phyloP scores from a whole-genome alignment of 176 grass and related monocot species.

The Triticum dicoccoides region DNA sequence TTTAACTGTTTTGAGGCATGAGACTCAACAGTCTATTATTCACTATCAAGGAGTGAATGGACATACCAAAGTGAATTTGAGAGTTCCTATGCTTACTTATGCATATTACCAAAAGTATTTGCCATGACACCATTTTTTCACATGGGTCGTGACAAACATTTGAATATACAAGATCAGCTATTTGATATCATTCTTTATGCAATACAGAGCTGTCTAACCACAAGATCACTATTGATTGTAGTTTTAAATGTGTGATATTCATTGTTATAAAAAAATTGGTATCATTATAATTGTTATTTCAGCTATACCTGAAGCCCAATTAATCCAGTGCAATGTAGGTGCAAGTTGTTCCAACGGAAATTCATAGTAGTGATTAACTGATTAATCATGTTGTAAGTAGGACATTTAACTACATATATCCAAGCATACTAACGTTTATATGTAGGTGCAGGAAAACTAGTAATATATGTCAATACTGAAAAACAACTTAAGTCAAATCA shows the following conservation, averaged over 20 bases:
- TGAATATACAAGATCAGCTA: background rate
- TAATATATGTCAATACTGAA: background rate
- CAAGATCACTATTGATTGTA: background rate
- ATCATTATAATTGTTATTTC: background rate
- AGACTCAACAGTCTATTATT: background rate
- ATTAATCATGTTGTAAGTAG: background rate
- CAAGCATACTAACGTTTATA: conserved; percentile 6
- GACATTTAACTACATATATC: background rate
- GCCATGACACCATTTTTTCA: background rate
- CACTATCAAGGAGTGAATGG: background rate
- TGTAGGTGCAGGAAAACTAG: background rate
- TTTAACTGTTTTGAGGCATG: background rate
- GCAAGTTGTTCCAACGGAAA: conserved; percentile 2
- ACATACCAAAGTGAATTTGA: background rate
- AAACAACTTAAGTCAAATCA: background rate
- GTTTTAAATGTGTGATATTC: background rate
- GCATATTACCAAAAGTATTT: background rate
- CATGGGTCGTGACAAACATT: background rate
- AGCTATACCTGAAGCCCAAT: background rate
- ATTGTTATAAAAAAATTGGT: background rate
- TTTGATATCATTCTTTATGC: background rate
- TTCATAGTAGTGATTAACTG: background rate
- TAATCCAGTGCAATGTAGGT: background rate
- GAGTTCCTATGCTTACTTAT: background rate
- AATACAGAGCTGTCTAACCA: background rate